Percentiles rank a stretch among this genome's conserved stretches.
These are phyloP conservation scores for Acer negundo DNA, from an alignment of 345 rosid species.

Conservation along the genomic window DNA sequence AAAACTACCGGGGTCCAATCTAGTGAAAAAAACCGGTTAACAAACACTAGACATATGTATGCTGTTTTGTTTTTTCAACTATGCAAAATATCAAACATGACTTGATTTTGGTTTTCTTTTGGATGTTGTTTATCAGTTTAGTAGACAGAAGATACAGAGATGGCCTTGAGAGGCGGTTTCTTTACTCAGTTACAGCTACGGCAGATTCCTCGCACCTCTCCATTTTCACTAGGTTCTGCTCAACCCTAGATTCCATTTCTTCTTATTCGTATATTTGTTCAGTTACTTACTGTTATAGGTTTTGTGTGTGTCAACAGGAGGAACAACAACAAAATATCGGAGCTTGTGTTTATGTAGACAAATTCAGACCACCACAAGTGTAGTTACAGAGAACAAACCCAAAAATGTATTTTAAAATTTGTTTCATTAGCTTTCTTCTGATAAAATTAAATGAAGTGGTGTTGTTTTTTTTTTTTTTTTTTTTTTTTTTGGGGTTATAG, in stretches of 20 bases:
- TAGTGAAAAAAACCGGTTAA: neutral
- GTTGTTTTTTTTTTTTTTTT: no score
- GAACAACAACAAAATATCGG: conserved; percentile 28
- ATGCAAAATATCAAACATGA: no score
- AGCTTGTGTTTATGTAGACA: conserved; percentile 47
- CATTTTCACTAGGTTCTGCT: conserved; percentile 27
- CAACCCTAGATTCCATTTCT: neutral
- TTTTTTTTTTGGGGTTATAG: neutral
- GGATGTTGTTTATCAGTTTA: neutral
- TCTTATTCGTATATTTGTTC: neutral
- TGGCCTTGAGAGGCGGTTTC: conserved; percentile 30
- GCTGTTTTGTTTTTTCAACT: no score
- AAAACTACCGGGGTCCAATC: neutral
- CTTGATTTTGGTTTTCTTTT: neutral
- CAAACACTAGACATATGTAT: no score
- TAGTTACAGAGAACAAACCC: conserved; percentile 40
- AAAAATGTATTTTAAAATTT: conserved; percentile 8
- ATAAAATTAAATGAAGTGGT: neutral
- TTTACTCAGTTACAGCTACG: conserved; percentile 32
- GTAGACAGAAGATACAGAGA: neutral
- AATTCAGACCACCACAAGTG: conserved; percentile 54
- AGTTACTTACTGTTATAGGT: conserved; percentile 25
- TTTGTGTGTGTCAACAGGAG: conserved; percentile 19
- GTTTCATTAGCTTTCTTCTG: neutral
- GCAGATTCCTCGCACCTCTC: conserved; percentile 31